phyloP scores from a whole-genome alignment of 108 stramenopile species.

The Cyclotella sp. region DNA sequence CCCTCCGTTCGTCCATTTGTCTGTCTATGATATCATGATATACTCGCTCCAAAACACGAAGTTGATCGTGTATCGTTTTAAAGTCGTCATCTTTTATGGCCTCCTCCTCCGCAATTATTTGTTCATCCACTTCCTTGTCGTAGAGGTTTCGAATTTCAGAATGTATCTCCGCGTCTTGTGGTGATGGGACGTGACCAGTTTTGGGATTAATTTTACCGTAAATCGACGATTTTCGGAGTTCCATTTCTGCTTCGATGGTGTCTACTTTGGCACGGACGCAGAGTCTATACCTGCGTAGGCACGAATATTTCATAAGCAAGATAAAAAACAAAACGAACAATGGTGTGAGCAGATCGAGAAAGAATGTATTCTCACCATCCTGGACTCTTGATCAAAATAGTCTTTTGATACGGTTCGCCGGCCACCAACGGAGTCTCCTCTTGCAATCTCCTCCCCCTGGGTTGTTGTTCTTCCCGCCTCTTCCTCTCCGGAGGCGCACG shows the following conservation, averaged over 20 bases:
- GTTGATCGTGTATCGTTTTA: conserved; percentile 56
- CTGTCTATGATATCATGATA: conserved; percentile 75
- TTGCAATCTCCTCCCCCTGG: conserved; percentile 2
- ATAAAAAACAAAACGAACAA: neutral
- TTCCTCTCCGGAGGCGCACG: neutral
- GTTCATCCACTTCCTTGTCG: conserved; percentile 65
- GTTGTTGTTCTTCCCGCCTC: neutral
- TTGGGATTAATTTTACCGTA: conserved; percentile 65
- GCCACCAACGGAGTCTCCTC: conserved; percentile 7
- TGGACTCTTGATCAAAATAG: conserved; percentile 44
- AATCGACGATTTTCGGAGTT: conserved; percentile 74
- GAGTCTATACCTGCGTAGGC: conserved; percentile 54
- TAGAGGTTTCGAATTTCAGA: conserved; percentile 65
- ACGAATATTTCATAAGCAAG: neutral
- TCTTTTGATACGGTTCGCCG: conserved; percentile 73
- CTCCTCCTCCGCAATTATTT: conserved; percentile 50
- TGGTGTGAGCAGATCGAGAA: neutral
- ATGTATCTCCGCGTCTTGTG: conserved; percentile 56
- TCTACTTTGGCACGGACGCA: conserved; percentile 63
- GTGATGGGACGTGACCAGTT: conserved; percentile 70
- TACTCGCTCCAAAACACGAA: conserved; percentile 68
- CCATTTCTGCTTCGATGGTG: conserved; percentile 76
- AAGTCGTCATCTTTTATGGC: conserved; percentile 85
- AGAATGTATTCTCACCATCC: conserved; percentile 58
- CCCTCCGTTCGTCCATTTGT: conserved; percentile 79